phyloP scores from a whole-genome alignment of 2,329 filamentous ascomycete genomes.

The Fusarium coffeatum region DNA sequence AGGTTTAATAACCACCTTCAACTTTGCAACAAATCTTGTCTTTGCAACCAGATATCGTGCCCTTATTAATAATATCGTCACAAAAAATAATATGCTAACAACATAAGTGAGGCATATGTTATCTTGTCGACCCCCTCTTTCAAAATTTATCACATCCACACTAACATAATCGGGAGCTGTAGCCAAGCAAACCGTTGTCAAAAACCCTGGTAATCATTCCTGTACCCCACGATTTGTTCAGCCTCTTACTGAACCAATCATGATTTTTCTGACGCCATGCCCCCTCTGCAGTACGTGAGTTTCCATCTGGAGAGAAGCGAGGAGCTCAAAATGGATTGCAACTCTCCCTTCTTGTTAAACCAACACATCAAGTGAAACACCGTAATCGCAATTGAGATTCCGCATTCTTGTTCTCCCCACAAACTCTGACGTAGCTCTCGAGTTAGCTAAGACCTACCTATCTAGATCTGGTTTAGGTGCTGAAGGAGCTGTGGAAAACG shows the following conservation, averaged over 20 bases:
- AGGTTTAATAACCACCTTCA: not conserved
- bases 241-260: conserved; percentile 14
- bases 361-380: conserved; percentile 6
- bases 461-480: conserved; percentile 11
- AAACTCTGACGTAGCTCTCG: conserved; percentile 13
- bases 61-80: not conserved
- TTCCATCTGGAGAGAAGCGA: not conserved
- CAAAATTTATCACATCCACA: not conserved
- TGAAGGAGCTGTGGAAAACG: conserved; percentile 27
- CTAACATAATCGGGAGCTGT: not conserved
- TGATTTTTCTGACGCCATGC: conserved; percentile 4
- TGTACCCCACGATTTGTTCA: conserved; percentile 28
- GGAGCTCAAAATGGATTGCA: not conserved
- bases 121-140: not conserved
- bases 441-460: conserved; percentile 11
- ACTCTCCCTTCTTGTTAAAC: not conserved
- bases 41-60: not conserved
- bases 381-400: conserved; percentile 2
- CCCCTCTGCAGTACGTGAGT: conserved; percentile 7
- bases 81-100: not conserved
- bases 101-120: conserved; percentile 13
- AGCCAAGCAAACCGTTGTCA: conserved; percentile 13
- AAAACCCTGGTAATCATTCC: conserved; percentile 6
- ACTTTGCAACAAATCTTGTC: not conserved
- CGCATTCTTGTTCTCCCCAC: not conserved